Evolutionary conservation across 306 rosid species (phyloP), one percentile per base, ranked within the genome.

Genomic region (Arachis hypogaea): DNA sequence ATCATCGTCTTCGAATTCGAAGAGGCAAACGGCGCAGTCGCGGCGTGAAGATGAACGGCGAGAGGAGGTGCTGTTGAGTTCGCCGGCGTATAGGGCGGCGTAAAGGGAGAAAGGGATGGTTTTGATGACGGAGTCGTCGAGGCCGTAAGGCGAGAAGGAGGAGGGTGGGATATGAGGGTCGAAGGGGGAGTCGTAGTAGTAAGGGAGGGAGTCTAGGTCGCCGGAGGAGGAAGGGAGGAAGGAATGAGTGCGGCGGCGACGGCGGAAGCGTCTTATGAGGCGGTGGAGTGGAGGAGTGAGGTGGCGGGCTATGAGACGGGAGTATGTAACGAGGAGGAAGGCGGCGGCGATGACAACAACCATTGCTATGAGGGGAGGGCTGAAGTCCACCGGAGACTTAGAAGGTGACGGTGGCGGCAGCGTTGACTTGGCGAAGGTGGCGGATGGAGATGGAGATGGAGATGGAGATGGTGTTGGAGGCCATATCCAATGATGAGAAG

Each of bases 361-460:
- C 97, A 93, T 93, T 71, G 94, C 98, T 55, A 93, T 93, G 33
- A 93, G 41, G 0, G 98, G 96, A 0, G 97, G 98, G 40, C 90
- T 89, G 87, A 93, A 93, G 82, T 91, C 90, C 4, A 91, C 86
- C 43, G 98, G 89, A 1, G 75, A 66, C 40, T 66, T 84, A 0
- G 91, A 73, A n/a, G 90, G 77, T 16, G 83, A 77, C 0, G 1
- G 86, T n/a, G 2, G 45, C 0, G 5, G 71, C 41, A 3, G 65
- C 7, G 88, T 22, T 50, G 85, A 28, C 2, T 64, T n/a, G 72
- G n/a, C 10, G 29, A 29, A 7, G 0, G 78, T 4, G 59, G 71
- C 16, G 11, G 83, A 49, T 1, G 54, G 54, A 49, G 54, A 49
- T 0, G 56, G 56, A 12, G 56, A 50, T 1, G 55, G 18, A 2